Base-by-base conservation (phyloP, 2,329 filamentous ascomycete genomes). In the Diaporthe helianthi region DNA sequence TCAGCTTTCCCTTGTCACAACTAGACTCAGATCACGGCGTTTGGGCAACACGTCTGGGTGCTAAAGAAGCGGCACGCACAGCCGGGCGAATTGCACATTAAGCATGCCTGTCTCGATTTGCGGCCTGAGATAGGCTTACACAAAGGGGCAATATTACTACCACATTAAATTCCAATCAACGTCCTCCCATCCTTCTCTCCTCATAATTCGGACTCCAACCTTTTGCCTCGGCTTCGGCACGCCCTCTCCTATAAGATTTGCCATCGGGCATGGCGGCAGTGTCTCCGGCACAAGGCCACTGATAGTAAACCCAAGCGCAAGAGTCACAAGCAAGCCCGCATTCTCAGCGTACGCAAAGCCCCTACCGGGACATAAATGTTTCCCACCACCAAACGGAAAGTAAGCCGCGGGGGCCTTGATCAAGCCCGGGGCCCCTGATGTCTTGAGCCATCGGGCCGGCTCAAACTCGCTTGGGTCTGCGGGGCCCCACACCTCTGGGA, bases 341-440 rank as follows among this genome's bases (percentile, higher is more conserved):
- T 60, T 60, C 36, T 60, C 54, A 29, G 54, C 54, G 17, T 29
- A 60, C 29, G 54, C 54, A 15, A 60, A 60, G 15, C 19, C 19
- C 4, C 54, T 29, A 0, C 54, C 54, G 12, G 54, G 54, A 24
- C 36, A 60, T 3, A 60, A 9, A 29, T 60, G 54, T n/a, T 60
- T 60, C 1, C 54, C 54, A n/a, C 54, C 36, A 1, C 54, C 36
- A 17, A 60, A 60, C 0, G 54, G 54, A 17, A 60, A 60, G 8
- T 60, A 60, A 29, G 54, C 54, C 3, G 54, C 54, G 7, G 54
- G 54, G 13, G 54, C 36, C 36, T 60, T 60, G 29, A 60, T 60
- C 36, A 60, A n/a, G 54, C 54, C 36, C 0, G 24, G 24, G 10
- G 24, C 12, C 24, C 54, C 54, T 13, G 36, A 3, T 1, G 54